Conservation (phyloP, 306 rosid species). For the Rosa chinensis region DNA sequence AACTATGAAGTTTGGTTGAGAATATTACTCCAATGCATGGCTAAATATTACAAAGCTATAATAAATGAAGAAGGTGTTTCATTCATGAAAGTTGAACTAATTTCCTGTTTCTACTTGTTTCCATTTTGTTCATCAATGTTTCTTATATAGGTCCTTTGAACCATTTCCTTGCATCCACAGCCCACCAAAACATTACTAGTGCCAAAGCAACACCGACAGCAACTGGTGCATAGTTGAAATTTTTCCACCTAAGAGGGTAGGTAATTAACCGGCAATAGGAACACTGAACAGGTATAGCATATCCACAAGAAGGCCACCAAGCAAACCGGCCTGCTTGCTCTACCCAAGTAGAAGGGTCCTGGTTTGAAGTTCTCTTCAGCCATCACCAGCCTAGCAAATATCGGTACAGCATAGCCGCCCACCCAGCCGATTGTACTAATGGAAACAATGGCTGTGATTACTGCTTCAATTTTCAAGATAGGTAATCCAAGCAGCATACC, state of each 20-base stretch:
- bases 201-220: slow-evolving; percentile 17
- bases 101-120: neutral
- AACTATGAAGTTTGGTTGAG: neutral
- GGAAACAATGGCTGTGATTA: slow-evolving; percentile 27
- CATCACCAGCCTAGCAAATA: slow-evolving; percentile 29
- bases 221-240: slow-evolving; percentile 25
- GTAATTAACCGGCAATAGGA: slow-evolving; percentile 23
- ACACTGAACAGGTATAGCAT: slow-evolving; percentile 32
- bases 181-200: slow-evolving; percentile 27
- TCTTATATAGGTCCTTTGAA: slow-evolving; percentile 40
- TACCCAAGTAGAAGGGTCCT: slow-evolving; percentile 32
- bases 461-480: slow-evolving; percentile 28
- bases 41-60: neutral
- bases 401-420: slow-evolving; percentile 27
- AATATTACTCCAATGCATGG: neutral
- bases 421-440: slow-evolving; percentile 29
- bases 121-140: slow-evolving; percentile 22
- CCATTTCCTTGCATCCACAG: slow-evolving; percentile 37
- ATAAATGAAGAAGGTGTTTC: neutral
- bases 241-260: slow-evolving; percentile 19
- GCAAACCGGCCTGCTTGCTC: slow-evolving; percentile 25
- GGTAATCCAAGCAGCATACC: slow-evolving; percentile 28
- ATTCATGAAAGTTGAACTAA: neutral
- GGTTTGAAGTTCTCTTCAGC: slow-evolving; percentile 28
- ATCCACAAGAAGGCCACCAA: slow-evolving; percentile 25